Evolutionary conservation across 2,329 filamentous ascomycete genomes (phyloP).

Genomic region (Sclerotinia minor): DNA sequence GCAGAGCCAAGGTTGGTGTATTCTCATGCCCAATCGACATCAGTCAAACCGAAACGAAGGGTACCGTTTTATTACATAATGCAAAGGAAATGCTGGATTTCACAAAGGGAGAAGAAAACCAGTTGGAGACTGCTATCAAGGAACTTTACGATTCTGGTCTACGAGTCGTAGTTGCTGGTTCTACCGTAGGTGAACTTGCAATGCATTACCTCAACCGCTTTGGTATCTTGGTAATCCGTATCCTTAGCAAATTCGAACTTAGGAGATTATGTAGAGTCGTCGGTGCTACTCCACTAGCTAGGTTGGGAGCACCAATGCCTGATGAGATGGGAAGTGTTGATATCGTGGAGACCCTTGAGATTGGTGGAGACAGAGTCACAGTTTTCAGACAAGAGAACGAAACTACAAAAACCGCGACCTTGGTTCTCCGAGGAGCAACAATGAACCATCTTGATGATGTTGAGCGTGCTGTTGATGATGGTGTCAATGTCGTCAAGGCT

Average conservation of each 20-base stretch:
- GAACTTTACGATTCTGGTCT: slow-evolving; percentile 93
- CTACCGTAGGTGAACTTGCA: slow-evolving; percentile 92
- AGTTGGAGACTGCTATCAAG: slow-evolving; percentile 89
- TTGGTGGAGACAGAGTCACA: slow-evolving; percentile 95
- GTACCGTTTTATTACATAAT: slow-evolving; percentile 93
- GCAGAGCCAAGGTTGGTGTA: slow-evolving; percentile 92
- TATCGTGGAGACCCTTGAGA: slow-evolving; percentile 94
- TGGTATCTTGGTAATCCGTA: slow-evolving; percentile 93
- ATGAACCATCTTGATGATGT: slow-evolving; percentile 98
- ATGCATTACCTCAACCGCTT: slow-evolving; percentile 98
- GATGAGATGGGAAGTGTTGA: slow-evolving; percentile 97
- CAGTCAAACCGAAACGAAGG: slow-evolving; percentile 97
- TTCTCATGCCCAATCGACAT: slow-evolving; percentile 95
- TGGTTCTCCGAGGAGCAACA: slow-evolving; percentile 91
- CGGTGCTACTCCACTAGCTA: slow-evolving; percentile 91
- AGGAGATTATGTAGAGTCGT: slow-evolving; percentile 93
- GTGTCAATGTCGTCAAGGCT: slow-evolving; percentile 97
- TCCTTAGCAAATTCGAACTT: slow-evolving; percentile 97
- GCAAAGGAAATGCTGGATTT: slow-evolving; percentile 99
- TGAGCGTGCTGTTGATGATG: slow-evolving; percentile 94
- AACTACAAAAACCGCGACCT: slow-evolving; percentile 85
- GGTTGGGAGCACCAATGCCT: slow-evolving; percentile 97
- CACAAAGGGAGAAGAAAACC: slow-evolving; percentile 91
- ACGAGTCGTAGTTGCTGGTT: slow-evolving; percentile 86
- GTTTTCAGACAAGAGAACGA: slow-evolving; percentile 97